phyloP scores from a whole-genome alignment of 768 basidiomycete genomes.

The Psilocybe sp. region DNA sequence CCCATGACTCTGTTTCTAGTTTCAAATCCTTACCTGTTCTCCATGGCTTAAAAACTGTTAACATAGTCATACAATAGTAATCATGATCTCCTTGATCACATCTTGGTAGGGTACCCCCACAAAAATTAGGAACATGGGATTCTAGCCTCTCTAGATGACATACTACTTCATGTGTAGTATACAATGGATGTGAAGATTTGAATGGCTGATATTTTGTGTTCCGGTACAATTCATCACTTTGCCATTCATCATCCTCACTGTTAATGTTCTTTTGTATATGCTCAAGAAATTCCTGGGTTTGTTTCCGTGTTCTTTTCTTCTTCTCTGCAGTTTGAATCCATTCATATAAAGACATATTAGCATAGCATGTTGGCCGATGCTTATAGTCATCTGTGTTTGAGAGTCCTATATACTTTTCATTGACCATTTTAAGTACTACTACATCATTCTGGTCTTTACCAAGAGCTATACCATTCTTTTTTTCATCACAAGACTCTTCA shows the following conservation, averaged over 20 bases:
- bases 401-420: constrained; percentile 11
- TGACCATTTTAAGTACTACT: neutral
- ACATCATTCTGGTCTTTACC: neutral
- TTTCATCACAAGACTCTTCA: too few species aligned
- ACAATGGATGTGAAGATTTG: constrained; percentile 17
- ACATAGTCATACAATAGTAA: constrained; percentile 29
- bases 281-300: too few species aligned
- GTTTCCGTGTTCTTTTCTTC: too few species aligned
- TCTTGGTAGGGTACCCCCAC: constrained; percentile 25
- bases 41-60: constrained; percentile 29
- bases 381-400: constrained; percentile 32
- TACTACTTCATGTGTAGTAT: constrained; percentile 16
- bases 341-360: constrained; percentile 22
- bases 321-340: constrained; percentile 15
- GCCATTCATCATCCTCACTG: too few species aligned
- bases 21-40: constrained; percentile 17
- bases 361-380: constrained; percentile 16
- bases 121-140: constrained; percentile 22
- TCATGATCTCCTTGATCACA: constrained; percentile 26
- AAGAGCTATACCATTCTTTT: too few species aligned
- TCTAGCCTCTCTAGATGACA: constrained; percentile 3
- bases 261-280: too few species aligned
- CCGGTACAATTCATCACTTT: neutral
- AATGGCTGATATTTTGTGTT: constrained; percentile 8
- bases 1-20: constrained; percentile 15